These are phyloP conservation scores for Pseudogymnoascus sp. DNA, from an alignment of 2,329 filamentous ascomycete genomes.

Conservation along the genomic window DNA sequence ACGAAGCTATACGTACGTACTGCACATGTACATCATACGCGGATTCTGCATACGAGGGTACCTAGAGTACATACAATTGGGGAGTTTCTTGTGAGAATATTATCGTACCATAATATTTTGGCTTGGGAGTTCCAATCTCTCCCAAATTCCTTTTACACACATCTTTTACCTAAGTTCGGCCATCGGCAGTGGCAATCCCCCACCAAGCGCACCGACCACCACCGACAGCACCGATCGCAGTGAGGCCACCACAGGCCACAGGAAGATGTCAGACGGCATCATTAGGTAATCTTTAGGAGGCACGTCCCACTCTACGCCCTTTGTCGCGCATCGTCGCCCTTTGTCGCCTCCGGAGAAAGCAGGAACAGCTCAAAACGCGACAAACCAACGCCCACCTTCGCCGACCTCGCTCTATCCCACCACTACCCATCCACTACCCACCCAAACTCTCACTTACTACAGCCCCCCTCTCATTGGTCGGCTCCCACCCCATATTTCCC, in stretches of 20 bases:
- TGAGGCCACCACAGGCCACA: not conserved
- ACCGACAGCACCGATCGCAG: not conserved
- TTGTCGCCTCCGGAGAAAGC: not conserved
- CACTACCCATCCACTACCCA: not conserved
- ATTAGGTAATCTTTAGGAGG: conserved; percentile 5
- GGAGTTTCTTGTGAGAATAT: not conserved
- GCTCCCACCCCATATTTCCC: not conserved
- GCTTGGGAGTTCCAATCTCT: not conserved
- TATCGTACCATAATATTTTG: not conserved
- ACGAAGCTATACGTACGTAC: not conserved
- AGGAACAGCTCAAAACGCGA: not conserved
- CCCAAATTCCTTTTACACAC: not conserved
- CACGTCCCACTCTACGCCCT: not conserved
- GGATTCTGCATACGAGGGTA: not conserved
- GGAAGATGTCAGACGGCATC: not conserved
- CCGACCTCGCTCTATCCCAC: not conserved
- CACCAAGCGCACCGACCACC: not conserved
- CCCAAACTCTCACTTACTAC: not conserved
- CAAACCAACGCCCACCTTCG: not conserved
- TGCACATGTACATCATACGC: not conserved
- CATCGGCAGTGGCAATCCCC: not conserved
- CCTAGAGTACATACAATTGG: not conserved
- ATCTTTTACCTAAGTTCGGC: not conserved
- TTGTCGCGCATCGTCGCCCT: not conserved
- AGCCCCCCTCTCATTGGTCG: not conserved